A percentile compares a stretch with the other conserved stretches of the same genome.
Conservation (phyloP, 345 rosid species). For the Excoecaria cochinchinensis region DNA sequence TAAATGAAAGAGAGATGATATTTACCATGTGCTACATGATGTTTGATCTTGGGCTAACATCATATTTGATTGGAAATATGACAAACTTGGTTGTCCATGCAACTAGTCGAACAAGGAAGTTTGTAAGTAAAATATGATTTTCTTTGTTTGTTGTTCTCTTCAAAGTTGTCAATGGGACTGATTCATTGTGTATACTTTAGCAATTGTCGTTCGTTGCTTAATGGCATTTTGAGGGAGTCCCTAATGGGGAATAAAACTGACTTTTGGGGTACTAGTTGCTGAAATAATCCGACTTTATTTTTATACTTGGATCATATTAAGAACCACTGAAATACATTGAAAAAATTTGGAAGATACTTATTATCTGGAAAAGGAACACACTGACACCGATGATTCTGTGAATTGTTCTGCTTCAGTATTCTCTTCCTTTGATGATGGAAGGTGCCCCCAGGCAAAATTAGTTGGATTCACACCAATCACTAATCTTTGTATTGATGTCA, state of each 20-base stretch:
- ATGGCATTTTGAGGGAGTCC: neutral
- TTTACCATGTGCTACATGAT: conserved; percentile 62
- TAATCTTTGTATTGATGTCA: neutral
- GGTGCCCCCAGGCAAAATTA: neutral
- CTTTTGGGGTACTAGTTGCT: neutral
- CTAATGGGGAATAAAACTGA: neutral
- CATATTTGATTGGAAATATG: conserved; percentile 88
- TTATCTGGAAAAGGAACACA: neutral
- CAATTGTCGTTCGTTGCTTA: neutral
- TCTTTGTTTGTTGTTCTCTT: neutral
- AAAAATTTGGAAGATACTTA: neutral
- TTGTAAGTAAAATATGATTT: conserved; percentile 51
- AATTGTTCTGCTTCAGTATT: neutral
- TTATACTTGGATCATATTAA: neutral
- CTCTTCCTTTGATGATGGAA: neutral
- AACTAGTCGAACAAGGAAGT: conserved; percentile 72
- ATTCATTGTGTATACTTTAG: neutral
- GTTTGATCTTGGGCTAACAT: conserved; percentile 64
- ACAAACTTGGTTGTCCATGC: conserved; percentile 82
- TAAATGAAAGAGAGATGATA: conserved; percentile 58
- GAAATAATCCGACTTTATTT: neutral
- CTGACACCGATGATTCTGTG: neutral
- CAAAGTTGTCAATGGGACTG: neutral
- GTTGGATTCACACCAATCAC: neutral
- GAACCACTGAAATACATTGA: neutral